Percentiles rank a stretch among this genome's conserved stretches.
Conservation (phyloP, 805 yeast genomes). For the Wickerhamia fluorescens region DNA sequence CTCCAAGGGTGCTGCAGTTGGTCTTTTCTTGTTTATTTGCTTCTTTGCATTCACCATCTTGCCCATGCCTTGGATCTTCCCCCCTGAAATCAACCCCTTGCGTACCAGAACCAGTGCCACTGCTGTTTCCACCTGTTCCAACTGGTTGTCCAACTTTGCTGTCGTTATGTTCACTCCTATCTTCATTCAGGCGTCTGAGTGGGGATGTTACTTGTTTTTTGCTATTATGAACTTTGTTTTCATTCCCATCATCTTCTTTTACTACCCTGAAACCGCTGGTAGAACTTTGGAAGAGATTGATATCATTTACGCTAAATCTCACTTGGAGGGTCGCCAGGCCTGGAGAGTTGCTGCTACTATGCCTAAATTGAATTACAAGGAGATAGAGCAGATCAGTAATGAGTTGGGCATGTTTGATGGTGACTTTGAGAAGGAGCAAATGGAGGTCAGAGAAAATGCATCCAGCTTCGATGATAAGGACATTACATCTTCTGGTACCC, state of each 20-base stretch:
- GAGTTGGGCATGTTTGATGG: slow-evolving; percentile 48
- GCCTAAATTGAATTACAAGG: slow-evolving; percentile 51
- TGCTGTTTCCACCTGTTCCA: slow-evolving; percentile 28
- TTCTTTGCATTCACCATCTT: slow-evolving; percentile 26
- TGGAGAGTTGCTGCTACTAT: slow-evolving; percentile 57
- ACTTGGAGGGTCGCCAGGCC: slow-evolving; percentile 49
- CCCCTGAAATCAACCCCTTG: slow-evolving; percentile 31
- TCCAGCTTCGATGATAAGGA: slow-evolving; percentile 9
- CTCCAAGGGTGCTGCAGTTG: slow-evolving; percentile 28
- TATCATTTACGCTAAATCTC: slow-evolving; percentile 58
- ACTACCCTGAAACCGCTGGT: slow-evolving; percentile 40
- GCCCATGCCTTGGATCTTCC: slow-evolving; percentile 33
- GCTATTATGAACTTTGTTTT: slow-evolving; percentile 22
- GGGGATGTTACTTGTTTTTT: slow-evolving; percentile 22
- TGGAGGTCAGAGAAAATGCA: slow-evolving; percentile 25
- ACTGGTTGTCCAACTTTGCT: slow-evolving; percentile 31
- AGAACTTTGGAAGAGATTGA: slow-evolving; percentile 40
- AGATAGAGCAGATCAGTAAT: slow-evolving; percentile 55
- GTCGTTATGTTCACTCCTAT: slow-evolving; percentile 32
- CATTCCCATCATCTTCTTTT: slow-evolving; percentile 51
- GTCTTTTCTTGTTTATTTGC: slow-evolving; percentile 23
- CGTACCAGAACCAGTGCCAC: slow-evolving; percentile 31
- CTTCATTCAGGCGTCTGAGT: slow-evolving; percentile 17
- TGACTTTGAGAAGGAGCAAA: slow-evolving; percentile 32
- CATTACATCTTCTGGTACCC: too few relatives aligned